phyloP scores from a whole-genome alignment of 2,329 filamentous ascomycete genomes.

The Lasiodiplodia sp. region DNA sequence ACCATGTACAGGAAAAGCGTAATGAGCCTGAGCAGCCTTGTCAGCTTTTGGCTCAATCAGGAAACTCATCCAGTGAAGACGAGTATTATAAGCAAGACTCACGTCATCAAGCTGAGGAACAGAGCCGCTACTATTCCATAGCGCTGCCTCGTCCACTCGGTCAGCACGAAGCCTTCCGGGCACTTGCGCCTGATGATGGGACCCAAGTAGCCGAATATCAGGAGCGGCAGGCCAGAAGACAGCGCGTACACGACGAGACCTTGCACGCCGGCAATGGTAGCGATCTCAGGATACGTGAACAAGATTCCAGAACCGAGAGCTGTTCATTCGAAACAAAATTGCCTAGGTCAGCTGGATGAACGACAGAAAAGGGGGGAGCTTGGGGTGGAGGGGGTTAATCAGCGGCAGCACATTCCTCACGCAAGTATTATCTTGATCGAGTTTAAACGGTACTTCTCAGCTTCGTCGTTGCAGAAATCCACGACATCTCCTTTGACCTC shows the following conservation, averaged over 20 bases:
- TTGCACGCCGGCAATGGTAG: slow-evolving; percentile 79
- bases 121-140: slow-evolving; percentile 74
- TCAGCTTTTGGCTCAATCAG: background rate
- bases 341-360: slow-evolving; percentile 43
- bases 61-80: background rate
- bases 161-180: slow-evolving; percentile 83
- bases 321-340: slow-evolving; percentile 48
- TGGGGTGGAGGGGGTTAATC: slow-evolving; percentile 55
- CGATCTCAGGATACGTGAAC: slow-evolving; percentile 82
- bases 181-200: slow-evolving; percentile 81
- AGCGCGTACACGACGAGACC: slow-evolving; percentile 80
- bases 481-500: slow-evolving; percentile 19
- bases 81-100: slow-evolving; percentile 32
- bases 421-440: slow-evolving; percentile 99
- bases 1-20: slow-evolving; percentile 90
- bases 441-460: slow-evolving; percentile 96
- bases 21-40: slow-evolving; percentile 60
- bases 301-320: slow-evolving; percentile 84
- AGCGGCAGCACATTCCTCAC: slow-evolving; percentile 97
- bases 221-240: slow-evolving; percentile 73
- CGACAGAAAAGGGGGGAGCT: slow-evolving; percentile 32
- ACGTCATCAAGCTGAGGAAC: slow-evolving; percentile 78
- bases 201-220: slow-evolving; percentile 77
- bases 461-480: slow-evolving; percentile 61
- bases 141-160: slow-evolving; percentile 82